Percentiles rank a stretch among this genome's conserved stretches.
phyloP scores from a whole-genome alignment of 2,329 filamentous ascomycete genomes.

The Fusarium pseudonygamai region DNA sequence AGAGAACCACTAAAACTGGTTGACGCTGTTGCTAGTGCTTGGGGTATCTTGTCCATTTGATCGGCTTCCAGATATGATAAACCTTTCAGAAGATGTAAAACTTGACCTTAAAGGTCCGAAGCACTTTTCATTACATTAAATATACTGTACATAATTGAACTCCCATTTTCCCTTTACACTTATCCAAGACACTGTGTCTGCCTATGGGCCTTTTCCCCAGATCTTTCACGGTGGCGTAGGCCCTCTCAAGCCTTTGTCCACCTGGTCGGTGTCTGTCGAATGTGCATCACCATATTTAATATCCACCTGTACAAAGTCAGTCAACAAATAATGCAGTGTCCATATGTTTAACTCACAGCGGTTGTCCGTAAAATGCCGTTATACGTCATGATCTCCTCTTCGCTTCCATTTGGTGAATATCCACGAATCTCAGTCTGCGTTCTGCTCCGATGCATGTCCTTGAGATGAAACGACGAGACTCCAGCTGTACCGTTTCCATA shows the following conservation, averaged over 20 bases:
- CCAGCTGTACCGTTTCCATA: slow-evolving; percentile 7
- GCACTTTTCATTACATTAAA: background rate
- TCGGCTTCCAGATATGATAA: background rate
- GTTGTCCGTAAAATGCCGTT: slow-evolving; percentile 37
- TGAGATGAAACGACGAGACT: slow-evolving; percentile 17
- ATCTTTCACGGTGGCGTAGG: background rate
- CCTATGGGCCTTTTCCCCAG: accelerated
- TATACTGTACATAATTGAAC: background rate
- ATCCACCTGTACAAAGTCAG: background rate
- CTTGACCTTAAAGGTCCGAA: accelerated
- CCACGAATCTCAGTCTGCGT: slow-evolving; percentile 33
- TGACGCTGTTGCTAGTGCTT: background rate
- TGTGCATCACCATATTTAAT: background rate
- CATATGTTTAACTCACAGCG: background rate
- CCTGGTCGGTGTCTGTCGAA: background rate
- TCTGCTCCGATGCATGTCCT: slow-evolving; percentile 24
- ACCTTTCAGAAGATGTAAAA: background rate
- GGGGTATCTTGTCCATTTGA: background rate
- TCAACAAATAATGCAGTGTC: accelerated
- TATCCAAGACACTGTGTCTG: background rate
- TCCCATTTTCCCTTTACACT: background rate
- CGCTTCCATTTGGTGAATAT: slow-evolving; percentile 33
- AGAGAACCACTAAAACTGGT: accelerated
- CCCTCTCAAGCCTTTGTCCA: background rate
- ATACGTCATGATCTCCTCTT: slow-evolving; percentile 41